Base-by-base conservation (phyloP, 2,329 filamentous ascomycete genomes). In the Emmonsia crescens region DNA sequence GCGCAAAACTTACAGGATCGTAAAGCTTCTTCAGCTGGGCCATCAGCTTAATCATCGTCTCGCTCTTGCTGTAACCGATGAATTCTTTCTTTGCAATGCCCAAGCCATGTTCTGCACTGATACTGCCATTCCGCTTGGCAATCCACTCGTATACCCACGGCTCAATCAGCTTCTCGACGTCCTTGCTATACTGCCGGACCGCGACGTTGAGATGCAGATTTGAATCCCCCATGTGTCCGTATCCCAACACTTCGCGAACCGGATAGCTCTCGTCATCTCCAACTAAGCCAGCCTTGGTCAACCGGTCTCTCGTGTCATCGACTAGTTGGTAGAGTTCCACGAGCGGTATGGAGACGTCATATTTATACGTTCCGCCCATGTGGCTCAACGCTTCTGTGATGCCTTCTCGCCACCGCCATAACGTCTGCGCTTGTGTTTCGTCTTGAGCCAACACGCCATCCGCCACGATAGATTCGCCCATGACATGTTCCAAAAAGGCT, bases 141-240 rank as follows among this genome's bases (percentile, higher is more conserved):
- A 97, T 93, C 94, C 94, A 99, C 78, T 99, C 91, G 72, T 96
- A 99, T 29, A 99, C 90, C 77, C 89, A 99, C 0, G 95, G 94
- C 79, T 99, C 94, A 46, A 99, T 82, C 31, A 84, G 80, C 75
- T 89, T 84, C 78, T 99, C 94, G 31, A 99, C 90, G 61, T 84
- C 81, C 76, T 92, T 89, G 75, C 94, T 90, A 75, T 94, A 97
- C 64, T 87, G 79, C 64, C 92, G 80, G 21, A 90, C 88, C 1
- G 89, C 83, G 40, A 99, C 84, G 75, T 99, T 99, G 67, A 99
- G 81, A 76, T 99, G 95, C 66, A 99, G 77, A 76, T 99, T 99
- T 3, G 89, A 86, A 76, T 99, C 94, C 46, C 94, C 95, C 92
- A 99, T 97, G 75, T 99, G 94, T 40, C 94, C 94, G 72, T 96